Evolutionary conservation across 208 protist genomes (phyloP).

Genomic region (Wallacemonas sp.): DNA sequence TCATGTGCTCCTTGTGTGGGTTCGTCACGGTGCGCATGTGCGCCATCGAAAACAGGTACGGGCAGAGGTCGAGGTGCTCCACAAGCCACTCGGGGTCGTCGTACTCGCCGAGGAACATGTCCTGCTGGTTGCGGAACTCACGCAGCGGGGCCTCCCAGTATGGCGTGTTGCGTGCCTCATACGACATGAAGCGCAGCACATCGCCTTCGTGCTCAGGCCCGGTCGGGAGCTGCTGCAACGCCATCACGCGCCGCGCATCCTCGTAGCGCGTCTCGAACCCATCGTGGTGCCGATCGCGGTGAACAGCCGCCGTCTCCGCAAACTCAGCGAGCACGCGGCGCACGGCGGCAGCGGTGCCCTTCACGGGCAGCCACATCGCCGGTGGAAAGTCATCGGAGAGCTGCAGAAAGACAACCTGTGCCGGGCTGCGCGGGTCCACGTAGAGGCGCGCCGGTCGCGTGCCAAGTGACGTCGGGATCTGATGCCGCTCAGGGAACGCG

Average conservation of each 20-base stretch:
- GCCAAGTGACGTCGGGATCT: conserved; percentile 87
- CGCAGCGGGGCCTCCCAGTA: conserved; percentile 74
- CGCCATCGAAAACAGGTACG: conserved; percentile 81
- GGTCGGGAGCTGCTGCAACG: conserved; percentile 65
- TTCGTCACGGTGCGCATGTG: conserved; percentile 82
- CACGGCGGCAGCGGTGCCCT: conserved; percentile 71
- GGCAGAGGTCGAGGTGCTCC: conserved; percentile 86
- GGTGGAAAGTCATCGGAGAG: conserved; percentile 86
- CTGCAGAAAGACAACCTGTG: conserved; percentile 81
- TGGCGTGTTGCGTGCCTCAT: conserved; percentile 75
- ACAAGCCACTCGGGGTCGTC: conserved; percentile 84
- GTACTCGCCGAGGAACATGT: conserved; percentile 89
- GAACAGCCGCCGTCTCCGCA: conserved; percentile 63
- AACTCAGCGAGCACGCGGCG: conserved; percentile 86
- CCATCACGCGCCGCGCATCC: conserved; percentile 56
- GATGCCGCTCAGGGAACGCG: conserved; percentile 80
- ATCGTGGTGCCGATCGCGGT: conserved; percentile 80
- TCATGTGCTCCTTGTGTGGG: conserved; percentile 72
- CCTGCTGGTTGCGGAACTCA: conserved; percentile 83
- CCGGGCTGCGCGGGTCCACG: conserved; percentile 62
- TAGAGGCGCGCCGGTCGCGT: conserved; percentile 70
- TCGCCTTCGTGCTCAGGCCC: conserved; percentile 38
- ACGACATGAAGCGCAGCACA: conserved; percentile 81
- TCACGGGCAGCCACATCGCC: conserved; percentile 89
- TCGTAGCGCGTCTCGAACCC: conserved; percentile 59